Evolutionary conservation across 2,329 filamentous ascomycete genomes (phyloP).

Genomic region (Bipolaris sorokiniana): DNA sequence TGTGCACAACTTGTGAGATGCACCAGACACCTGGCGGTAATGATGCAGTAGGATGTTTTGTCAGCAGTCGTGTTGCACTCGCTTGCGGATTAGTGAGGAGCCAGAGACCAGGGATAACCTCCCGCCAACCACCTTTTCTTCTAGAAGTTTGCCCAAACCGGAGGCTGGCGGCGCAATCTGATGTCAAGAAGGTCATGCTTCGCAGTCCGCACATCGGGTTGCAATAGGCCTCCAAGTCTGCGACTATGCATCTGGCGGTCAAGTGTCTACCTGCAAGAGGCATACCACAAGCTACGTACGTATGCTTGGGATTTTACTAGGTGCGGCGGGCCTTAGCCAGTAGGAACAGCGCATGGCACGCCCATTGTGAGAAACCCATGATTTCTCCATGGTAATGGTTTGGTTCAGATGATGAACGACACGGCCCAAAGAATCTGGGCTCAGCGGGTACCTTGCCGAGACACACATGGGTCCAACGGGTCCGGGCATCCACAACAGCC

Average conservation of each 20-base stretch:
- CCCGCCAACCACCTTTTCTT: constrained; percentile 17
- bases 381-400: not conserved
- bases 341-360: no score
- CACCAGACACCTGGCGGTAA: constrained; percentile 17
- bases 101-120: constrained; percentile 17
- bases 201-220: constrained; percentile 1
- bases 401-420: constrained; percentile 14
- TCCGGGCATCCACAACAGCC: constrained; percentile 4
- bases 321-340: not conserved
- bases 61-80: constrained; percentile 32
- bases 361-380: not conserved
- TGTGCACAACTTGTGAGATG: constrained; percentile 26
- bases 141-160: constrained; percentile 34
- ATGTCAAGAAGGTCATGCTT: not conserved
- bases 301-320: not conserved
- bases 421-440: constrained; percentile 3
- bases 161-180: constrained; percentile 8
- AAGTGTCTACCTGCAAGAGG: not conserved
- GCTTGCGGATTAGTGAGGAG: constrained; percentile 31
- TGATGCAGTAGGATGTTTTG: constrained; percentile 34
- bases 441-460: not conserved
- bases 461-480: not conserved
- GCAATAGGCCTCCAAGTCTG: not conserved
- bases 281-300: no score
- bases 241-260: constrained; percentile 1